Base-by-base conservation (phyloP, 1,284 basidiomycete genomes). In the Earliella scabrosa region DNA sequence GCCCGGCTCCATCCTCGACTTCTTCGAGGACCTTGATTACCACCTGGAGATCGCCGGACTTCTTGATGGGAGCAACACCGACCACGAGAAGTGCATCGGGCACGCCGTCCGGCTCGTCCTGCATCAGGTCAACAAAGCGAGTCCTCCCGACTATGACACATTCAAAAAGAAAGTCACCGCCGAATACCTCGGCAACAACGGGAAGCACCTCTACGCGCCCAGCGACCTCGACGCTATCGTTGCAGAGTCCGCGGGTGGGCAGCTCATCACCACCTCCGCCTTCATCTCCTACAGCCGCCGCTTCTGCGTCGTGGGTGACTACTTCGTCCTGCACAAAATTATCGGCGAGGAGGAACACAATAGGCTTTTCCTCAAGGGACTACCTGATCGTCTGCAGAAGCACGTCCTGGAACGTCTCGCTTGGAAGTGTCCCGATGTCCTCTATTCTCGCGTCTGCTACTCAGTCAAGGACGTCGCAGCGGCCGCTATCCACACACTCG, bases 21-120 rank as follows among this genome's bases (percentile, higher is more conserved):
- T 55, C 40, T 59, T 55, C 20, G 53, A 59, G 39, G 53, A 59
- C 16, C 40, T 59, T 0, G 49, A 48, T 1, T 48, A 45, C 26
- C 31, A 48, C 20, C 38, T 55, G 6, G 40, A 40, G 2, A 18
- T 45, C n/a, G 55, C 32, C 2, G 2, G n/a, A 10, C 32, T 34
- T 4, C n/a, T 45, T 4, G 16, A 14, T 2, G 27, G 51, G 14
- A n/a, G n/a, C n/a, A n/a, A n/a, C n/a, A 26, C 5, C 1, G 46
- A 50, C 44, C 39, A 36, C 1, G 24, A 40, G 20, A n/a, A 41
- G 20, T 8, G 32, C 6, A 58, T 54, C 29, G 38, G 18, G 1
- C 39, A 53, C 14, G 51, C 52, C 7, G 18, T 50, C 7, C 47
- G 52, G 20, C 54, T 54, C 26, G 48, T 46, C 1, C 45, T 31